phyloP scores from a whole-genome alignment of 495 filamentous ascomycete genomes.

The Aspergillus sclerotioniger region DNA sequence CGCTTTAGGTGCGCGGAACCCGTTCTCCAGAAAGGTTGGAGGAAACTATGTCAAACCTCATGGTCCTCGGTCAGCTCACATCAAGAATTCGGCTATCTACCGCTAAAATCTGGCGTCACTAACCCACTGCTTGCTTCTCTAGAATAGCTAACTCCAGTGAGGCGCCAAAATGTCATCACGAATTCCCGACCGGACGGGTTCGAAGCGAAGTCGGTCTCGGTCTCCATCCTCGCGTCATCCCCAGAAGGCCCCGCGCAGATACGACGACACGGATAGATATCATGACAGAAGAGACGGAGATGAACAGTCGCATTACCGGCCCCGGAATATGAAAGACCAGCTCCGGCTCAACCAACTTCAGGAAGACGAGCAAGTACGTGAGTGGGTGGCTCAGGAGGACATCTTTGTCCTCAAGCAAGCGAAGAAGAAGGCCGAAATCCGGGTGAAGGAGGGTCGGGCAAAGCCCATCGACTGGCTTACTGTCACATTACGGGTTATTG shows the following conservation, averaged over 20 bases:
- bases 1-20: constrained; percentile 5
- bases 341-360: constrained; percentile 58
- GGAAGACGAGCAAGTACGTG: constrained; percentile 73
- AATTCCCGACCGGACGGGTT: constrained; percentile 29
- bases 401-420: constrained; percentile 94
- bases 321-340: constrained; percentile 47
- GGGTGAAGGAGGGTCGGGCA: constrained; percentile 89
- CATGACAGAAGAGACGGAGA: constrained; percentile 26
- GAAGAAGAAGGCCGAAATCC: constrained; percentile 96
- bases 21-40: constrained; percentile 10
- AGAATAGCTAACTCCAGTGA: background rate
- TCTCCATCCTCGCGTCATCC: constrained; percentile 43
- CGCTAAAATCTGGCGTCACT: background rate
- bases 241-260: constrained; percentile 37
- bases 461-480: constrained; percentile 95
- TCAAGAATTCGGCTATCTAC: background rate
- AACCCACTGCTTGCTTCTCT: background rate
- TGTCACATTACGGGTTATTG: constrained; percentile 83
- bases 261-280: constrained; percentile 30
- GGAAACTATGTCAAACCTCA: background rate
- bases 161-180: constrained; percentile 33
- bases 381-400: constrained; percentile 93
- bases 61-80: background rate
- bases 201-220: constrained; percentile 42
- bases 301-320: constrained; percentile 26